These are phyloP conservation scores for Westerdykella sp. DNA, from an alignment of 2,329 filamentous ascomycete genomes.

Conservation along the genomic window DNA sequence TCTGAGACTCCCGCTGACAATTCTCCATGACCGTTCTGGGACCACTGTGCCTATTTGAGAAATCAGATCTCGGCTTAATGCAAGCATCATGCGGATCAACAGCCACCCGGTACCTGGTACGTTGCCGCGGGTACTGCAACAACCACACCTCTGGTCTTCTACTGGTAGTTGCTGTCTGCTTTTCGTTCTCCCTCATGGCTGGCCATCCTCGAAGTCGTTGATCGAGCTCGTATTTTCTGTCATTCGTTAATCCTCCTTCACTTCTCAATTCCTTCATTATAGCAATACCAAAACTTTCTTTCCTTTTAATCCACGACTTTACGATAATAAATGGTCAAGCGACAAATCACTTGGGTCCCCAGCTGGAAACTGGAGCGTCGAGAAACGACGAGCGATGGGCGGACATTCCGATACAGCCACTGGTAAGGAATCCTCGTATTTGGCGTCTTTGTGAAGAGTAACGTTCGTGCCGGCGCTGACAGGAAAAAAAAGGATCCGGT, in stretches of 20 bases:
- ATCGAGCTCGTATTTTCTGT: background rate
- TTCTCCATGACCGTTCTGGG: background rate
- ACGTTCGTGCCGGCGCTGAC: too few relatives aligned
- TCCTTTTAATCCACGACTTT: background rate
- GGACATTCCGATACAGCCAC: constrained; percentile 14
- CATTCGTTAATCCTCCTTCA: background rate
- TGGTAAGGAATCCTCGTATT: constrained; percentile 2
- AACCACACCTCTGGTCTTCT: background rate
- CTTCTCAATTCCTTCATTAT: too few relatives aligned
- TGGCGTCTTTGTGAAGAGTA: too few relatives aligned
- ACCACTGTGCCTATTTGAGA: background rate
- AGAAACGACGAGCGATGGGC: constrained; percentile 9
- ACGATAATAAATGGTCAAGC: background rate
- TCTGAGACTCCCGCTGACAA: too few relatives aligned
- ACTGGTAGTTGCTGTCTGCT: constrained; percentile 2
- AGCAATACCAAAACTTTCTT: background rate
- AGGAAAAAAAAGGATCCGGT: constrained; percentile 10
- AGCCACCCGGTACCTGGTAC: background rate
- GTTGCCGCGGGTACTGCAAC: background rate
- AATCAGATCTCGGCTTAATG: constrained; percentile 4
- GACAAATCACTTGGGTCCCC: constrained; percentile 16
- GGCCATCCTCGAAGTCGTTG: background rate
- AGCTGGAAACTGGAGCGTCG: constrained; percentile 4
- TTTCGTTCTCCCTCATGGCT: constrained; percentile 3
- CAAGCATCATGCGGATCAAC: constrained; percentile 4